These are phyloP conservation scores for Multifurca ochricompacta DNA, from an alignment of 768 basidiomycete species.

Conservation along the genomic window DNA sequence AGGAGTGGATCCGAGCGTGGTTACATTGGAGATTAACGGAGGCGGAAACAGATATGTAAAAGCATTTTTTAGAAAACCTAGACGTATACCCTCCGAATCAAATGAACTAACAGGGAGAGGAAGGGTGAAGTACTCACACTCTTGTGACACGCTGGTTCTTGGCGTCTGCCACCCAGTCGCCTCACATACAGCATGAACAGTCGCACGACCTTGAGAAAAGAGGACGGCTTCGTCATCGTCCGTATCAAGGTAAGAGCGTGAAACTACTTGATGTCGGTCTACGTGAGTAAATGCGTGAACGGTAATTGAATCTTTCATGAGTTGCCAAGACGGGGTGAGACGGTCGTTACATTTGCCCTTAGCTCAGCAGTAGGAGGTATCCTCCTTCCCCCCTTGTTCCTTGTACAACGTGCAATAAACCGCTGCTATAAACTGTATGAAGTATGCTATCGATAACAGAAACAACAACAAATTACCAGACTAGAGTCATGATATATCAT, in stretches of 20 bases:
- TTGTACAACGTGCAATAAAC: background rate
- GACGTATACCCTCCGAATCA: background rate
- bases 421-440: background rate
- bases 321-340: too few species aligned
- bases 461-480: background rate
- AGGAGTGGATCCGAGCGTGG: background rate
- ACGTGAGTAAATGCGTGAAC: slow-evolving; percentile 1
- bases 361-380: slow-evolving; percentile 37
- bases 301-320: slow-evolving; percentile 1
- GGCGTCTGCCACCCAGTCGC: background rate
- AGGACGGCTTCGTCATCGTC: background rate
- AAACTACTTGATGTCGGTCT: background rate
- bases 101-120: background rate
- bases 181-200: slow-evolving; percentile 5
- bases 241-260: background rate
- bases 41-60: slow-evolving; percentile 4
- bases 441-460: background rate
- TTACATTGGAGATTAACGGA: background rate
- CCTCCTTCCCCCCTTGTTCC: too few species aligned
- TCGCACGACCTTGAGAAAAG: slow-evolving; percentile 2
- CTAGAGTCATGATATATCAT: background rate
- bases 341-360: too few species aligned
- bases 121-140: background rate
- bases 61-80: slow-evolving; percentile 1
- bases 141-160: background rate